A percentile compares a stretch with the other conserved stretches of the same genome.
Evolutionary conservation across 2,329 filamentous ascomycete genomes (phyloP).

Genomic region (Ilyonectria sp.): DNA sequence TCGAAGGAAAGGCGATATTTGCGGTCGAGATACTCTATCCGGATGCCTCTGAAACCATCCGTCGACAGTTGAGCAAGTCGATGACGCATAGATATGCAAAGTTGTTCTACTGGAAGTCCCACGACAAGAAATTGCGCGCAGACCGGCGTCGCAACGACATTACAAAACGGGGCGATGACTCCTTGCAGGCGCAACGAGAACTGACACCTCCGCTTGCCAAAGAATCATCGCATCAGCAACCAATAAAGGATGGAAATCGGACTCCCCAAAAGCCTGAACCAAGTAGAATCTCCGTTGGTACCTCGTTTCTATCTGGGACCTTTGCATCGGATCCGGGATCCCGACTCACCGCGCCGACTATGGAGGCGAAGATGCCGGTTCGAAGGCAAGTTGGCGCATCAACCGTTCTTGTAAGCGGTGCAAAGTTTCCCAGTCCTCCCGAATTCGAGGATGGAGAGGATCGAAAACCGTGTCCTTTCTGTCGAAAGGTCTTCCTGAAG

Average conservation of each 20-base stretch:
- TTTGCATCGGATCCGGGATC: too few relatives aligned
- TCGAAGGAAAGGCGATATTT: neutral
- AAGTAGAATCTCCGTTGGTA: neutral
- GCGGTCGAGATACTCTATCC: neutral
- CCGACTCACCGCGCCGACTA: too few relatives aligned
- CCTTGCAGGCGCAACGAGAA: neutral
- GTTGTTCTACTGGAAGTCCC: neutral
- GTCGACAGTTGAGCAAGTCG: neutral
- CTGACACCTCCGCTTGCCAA: neutral
- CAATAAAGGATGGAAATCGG: neutral
- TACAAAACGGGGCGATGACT: neutral
- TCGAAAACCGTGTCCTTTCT: neutral
- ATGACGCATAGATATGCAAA: neutral
- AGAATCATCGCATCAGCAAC: neutral
- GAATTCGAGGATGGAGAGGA: neutral
- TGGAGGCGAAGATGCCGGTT: neutral
- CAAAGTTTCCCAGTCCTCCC: neutral
- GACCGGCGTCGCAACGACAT: neutral
- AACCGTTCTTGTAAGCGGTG: neutral
- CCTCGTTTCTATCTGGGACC: too few relatives aligned
- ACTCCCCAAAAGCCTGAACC: neutral
- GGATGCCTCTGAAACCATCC: neutral
- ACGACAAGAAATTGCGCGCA: neutral
- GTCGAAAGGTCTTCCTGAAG: neutral
- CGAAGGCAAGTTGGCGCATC: neutral